A percentile compares a stretch with the other conserved stretches of the same genome.
Conservation (phyloP, 2,329 filamentous ascomycete genomes). For the Aspergillus latus region DNA sequence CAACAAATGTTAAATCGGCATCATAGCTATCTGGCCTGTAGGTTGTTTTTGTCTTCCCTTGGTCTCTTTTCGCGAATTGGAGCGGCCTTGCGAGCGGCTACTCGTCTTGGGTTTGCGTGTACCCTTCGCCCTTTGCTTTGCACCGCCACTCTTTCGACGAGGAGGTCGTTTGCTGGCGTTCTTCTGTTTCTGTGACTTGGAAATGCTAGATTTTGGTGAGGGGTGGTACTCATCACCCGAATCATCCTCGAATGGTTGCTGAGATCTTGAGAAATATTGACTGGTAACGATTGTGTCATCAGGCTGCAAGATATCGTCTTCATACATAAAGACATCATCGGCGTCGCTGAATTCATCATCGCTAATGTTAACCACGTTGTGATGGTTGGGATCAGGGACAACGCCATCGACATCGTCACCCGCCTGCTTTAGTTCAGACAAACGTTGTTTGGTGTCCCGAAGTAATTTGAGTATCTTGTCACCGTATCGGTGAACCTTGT, state of each 20-base stretch:
- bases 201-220: slow-evolving; percentile 15
- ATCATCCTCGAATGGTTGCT: slow-evolving; percentile 23
- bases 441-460: slow-evolving; percentile 40
- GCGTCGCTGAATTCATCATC: slow-evolving; percentile 33
- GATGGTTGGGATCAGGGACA: slow-evolving; percentile 47
- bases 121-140: slow-evolving; percentile 27
- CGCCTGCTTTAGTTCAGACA: slow-evolving; percentile 47
- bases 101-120: slow-evolving; percentile 24
- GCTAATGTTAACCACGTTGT: slow-evolving; percentile 47
- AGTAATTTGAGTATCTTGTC: slow-evolving; percentile 45
- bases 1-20: slow-evolving; percentile 34
- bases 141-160: slow-evolving; percentile 28
- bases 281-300: slow-evolving; percentile 32
- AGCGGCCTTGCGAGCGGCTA: slow-evolving; percentile 23
- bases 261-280: slow-evolving; percentile 34
- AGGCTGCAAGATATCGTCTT: slow-evolving; percentile 25
- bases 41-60: slow-evolving; percentile 31
- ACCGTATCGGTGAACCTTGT: slow-evolving; percentile 48
- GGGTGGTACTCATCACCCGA: slow-evolving; percentile 25
- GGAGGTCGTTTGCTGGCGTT: slow-evolving; percentile 23
- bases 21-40: slow-evolving; percentile 37
- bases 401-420: slow-evolving; percentile 50
- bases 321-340: slow-evolving; percentile 32
- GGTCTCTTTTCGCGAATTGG: slow-evolving; percentile 26
- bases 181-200: slow-evolving; percentile 28